A percentile compares a stretch with the other conserved stretches of the same genome.
Conservation (phyloP, 2,329 filamentous ascomycete genomes). For the Aspergillus quadricinctus region DNA sequence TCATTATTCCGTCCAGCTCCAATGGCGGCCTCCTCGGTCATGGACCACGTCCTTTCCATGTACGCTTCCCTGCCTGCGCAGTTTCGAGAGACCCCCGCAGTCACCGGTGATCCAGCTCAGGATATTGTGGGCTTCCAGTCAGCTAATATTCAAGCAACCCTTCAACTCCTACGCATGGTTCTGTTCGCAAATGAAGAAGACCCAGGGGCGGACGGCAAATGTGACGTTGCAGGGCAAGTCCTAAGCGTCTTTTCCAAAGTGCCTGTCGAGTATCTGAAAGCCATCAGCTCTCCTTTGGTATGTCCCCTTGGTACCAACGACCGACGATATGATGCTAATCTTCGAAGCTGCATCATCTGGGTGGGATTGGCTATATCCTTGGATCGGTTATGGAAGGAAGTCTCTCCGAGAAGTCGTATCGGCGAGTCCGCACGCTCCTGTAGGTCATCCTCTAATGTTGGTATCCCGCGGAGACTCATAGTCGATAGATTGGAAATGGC, state of each 20-base stretch:
- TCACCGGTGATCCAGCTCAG: background rate
- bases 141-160: background rate
- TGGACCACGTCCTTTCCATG: background rate
- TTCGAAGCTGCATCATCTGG: background rate
- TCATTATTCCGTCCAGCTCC: background rate
- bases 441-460: background rate
- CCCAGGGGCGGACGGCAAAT: background rate
- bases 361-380: background rate
- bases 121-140: background rate
- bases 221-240: background rate
- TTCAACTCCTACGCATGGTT: background rate
- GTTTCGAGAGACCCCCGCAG: background rate
- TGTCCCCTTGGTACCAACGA: too few species aligned
- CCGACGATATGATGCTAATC: background rate
- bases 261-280: background rate
- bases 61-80: background rate
- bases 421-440: background rate
- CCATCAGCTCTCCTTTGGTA: background rate
- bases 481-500: background rate
- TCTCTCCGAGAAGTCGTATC: background rate
- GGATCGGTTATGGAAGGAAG: background rate
- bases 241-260: background rate
- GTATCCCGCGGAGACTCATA: background rate
- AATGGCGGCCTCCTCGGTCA: background rate
- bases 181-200: background rate